Percentiles rank a stretch among this genome's conserved stretches.
These are phyloP conservation scores for Fraxinus xanthoxyloides DNA, from an alignment of 305 asterid genomes.

Conservation along the genomic window DNA sequence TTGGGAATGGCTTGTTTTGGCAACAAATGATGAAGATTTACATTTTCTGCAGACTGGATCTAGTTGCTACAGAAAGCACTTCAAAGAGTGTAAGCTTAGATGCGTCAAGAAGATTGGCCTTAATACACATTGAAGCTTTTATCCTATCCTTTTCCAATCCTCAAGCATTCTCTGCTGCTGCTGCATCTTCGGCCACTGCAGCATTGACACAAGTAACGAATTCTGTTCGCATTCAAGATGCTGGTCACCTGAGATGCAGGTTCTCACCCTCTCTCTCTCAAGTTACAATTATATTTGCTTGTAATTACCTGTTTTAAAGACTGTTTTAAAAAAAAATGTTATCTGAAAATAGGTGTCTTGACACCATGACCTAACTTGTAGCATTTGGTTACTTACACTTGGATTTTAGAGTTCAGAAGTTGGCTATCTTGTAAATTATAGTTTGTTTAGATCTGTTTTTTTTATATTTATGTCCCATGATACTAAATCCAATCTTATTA, in stretches of 20 bases:
- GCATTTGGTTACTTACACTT: not conserved
- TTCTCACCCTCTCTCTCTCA: conserved; percentile 25
- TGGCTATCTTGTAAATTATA: not conserved
- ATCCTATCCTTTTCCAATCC: conserved; percentile 62
- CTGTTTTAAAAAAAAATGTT: not conserved
- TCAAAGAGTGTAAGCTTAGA: conserved; percentile 51
- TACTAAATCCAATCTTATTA: not conserved
- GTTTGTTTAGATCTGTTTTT: not conserved
- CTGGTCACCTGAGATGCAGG: conserved; percentile 99
- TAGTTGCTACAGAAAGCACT: conserved; percentile 37
- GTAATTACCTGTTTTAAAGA: not conserved
- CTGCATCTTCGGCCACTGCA: conserved; percentile 67
- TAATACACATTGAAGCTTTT: conserved; percentile 74
- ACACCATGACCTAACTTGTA: not conserved
- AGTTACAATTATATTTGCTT: not conserved
- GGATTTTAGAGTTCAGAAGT: not conserved
- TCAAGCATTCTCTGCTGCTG: conserved; percentile 77
- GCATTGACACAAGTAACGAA: conserved; percentile 73
- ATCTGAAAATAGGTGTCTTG: not conserved
- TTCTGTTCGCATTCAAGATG: conserved; percentile 82
- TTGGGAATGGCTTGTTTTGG: not conserved
- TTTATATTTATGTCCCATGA: not conserved
- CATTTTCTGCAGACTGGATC: conserved; percentile 40
- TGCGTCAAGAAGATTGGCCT: conserved; percentile 67
- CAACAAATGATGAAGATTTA: not conserved